A percentile compares a stretch with the other conserved stretches of the same genome.
Conservation (phyloP, 495 filamentous ascomycete species). For the Neurospora sublineolata region DNA sequence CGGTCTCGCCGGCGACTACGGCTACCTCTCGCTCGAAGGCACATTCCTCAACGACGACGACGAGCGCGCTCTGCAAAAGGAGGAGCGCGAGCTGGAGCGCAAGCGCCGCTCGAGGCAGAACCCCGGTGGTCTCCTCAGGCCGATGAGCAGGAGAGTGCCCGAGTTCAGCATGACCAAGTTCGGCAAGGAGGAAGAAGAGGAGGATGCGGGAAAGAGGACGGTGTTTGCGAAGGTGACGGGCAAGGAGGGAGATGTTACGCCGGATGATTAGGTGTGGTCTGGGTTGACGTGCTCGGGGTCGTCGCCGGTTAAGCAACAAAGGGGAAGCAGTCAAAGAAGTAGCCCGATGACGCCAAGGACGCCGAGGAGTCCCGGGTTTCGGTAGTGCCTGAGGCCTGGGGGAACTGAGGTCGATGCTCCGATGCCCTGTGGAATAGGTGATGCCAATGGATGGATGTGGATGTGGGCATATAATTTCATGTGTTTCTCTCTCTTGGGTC, state of each 20-base stretch:
- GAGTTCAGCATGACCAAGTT: constrained; percentile 41
- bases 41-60: constrained; percentile 34
- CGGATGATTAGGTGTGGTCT: constrained; percentile 27
- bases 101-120: constrained; percentile 22
- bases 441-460: neutral
- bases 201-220: constrained; percentile 17
- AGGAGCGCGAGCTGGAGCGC: constrained; percentile 27
- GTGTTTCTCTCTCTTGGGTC: neutral
- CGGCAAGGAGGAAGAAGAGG: constrained; percentile 28
- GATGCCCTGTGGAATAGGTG: neutral
- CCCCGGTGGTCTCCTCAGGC: constrained; percentile 19
- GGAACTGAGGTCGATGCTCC: neutral
- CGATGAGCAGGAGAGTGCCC: constrained; percentile 26
- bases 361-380: neutral
- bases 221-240: constrained; percentile 24
- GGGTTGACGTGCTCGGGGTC: constrained; percentile 14
- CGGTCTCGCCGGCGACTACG: constrained; percentile 36
- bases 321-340: neutral
- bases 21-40: constrained; percentile 37
- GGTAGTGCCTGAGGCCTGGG: neutral
- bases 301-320: constrained; percentile 5
- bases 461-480: neutral
- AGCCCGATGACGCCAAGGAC: neutral
- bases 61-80: constrained; percentile 22
- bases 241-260: constrained; percentile 15